Evolutionary conservation across 257 asterid species (phyloP), one percentile per base, ranked within the genome.

Genomic region (Primulina huaijiensis): DNA sequence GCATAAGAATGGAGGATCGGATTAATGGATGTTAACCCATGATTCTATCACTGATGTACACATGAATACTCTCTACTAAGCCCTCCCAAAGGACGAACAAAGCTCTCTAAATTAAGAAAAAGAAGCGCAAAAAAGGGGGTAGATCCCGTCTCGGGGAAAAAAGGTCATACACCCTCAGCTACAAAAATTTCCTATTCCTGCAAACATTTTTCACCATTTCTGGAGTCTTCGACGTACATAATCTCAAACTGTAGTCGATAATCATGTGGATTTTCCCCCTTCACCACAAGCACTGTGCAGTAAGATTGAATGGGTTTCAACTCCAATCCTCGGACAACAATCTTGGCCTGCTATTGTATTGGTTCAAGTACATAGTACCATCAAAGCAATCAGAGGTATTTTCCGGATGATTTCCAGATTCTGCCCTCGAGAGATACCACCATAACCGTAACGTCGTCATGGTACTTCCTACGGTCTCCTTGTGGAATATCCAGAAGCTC

Each of bases 391-490:
- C 85, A 90, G 46, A 88, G 88, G 85, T 88, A 92, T 82, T 92
- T 90, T 62, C 98, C 97, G 2, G 97, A 92, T 5, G 98, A 88
- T 82, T 92, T 92, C 98, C 98, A 90, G 61, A 92, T 92, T 78
- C 96, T 83, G 74, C 96, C 98, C 82, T 92, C 97, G 14, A 90
- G 97, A 23, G 98, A 92, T 74, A 92, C 86, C 77, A 92, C 96
- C 98, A 92, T 92, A 59, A 92, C 98, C n/a, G 97, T 92, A 52
- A 92, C 98, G 69, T 92, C 98, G 19, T 92, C 97, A 76, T 92
- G 97, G 83, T 92, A 92, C 83, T 92, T 92, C 73, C 98, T 77
- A 33, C 98, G 96, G 72, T 92, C 98, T 21, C 98, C 98, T 74
- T 88, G 96, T 46, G 98, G 98, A 72, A 92, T 92, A 75, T 92